Base-by-base conservation (phyloP, 805 yeast species). In the Starmerella kuoi region DNA sequence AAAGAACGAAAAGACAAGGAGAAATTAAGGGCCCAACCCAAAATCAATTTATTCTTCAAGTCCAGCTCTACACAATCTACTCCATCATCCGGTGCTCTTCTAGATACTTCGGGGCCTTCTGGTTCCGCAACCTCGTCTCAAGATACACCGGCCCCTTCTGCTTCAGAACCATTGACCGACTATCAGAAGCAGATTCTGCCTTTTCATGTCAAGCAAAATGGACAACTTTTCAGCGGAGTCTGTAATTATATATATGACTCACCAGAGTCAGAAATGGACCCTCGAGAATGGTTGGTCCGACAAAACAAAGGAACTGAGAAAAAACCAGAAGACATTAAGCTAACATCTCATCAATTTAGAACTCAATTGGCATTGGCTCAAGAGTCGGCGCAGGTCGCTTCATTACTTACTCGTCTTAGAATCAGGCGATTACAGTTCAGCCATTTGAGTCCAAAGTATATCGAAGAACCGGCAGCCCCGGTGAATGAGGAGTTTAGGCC, bases 401-500 rank as follows among this genome's bases (percentile, higher is more conserved):
- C 42, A 33, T 23, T 41, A 45, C 47, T 35, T 41, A 39, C n/a
- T 22, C 45, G 23, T 31, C 55, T 27, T 55, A 54, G 42, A 38
- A 40, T 51, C 2, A 56, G 58, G 35, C 55, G 57, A 40, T 38
- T 66, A 11, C 59, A 60, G 31, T 65, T 66, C 52, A 43, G 51
- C 21, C 46, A 42, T 20, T 42, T 48, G 21, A 43, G 45, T 32
- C 20, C 35, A 19, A 35, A 34, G 9, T 40, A 48, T 18, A 22
- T 37, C n/a, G 46, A 37, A 15, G 41, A 47, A 33, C 45, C 39
- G 9, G 23, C 22, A 4, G 31, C 37, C 5, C 42, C 48, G 11
- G 36, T 48, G 15, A 68, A 70, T 47, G 79, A 74, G 46, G 73
- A 73, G 50, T 58, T 68, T 6, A 61, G 69, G 26, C 71, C 76